Percentiles rank a stretch among this genome's conserved stretches.
Evolutionary conservation across 495 filamentous ascomycete genomes (phyloP).

Genomic region (Aspergillus sparsus): DNA sequence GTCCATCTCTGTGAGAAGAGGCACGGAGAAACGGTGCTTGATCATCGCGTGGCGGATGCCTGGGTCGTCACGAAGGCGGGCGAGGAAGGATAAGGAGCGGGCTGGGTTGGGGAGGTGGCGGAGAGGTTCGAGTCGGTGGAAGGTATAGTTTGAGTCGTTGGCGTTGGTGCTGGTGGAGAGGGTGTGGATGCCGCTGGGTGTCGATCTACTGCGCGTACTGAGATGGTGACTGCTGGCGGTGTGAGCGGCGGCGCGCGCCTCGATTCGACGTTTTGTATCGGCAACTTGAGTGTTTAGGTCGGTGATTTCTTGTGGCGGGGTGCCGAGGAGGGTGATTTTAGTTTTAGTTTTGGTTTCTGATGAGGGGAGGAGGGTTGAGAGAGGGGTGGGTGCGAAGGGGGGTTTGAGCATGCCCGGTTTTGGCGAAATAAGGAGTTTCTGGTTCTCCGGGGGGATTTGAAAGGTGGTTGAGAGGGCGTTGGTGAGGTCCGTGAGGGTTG

Average conservation of each 20-base stretch:
- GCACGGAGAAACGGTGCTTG: constrained; percentile 82
- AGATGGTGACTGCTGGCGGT: constrained; percentile 34
- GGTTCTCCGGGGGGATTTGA: constrained; percentile 65
- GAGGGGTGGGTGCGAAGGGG: constrained; percentile 53
- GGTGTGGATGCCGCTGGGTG: constrained; percentile 47
- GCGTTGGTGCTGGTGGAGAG: constrained; percentile 43
- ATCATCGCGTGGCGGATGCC: constrained; percentile 83
- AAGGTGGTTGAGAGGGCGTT: constrained; percentile 53
- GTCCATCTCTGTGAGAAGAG: constrained; percentile 92
- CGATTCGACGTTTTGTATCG: constrained; percentile 40
- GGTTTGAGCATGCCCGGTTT: constrained; percentile 67
- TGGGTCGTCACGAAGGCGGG: constrained; percentile 75
- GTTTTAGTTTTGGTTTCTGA: constrained; percentile 44
- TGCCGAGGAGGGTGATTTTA: constrained; percentile 48
- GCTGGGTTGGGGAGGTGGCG: constrained; percentile 74
- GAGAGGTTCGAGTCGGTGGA: constrained; percentile 74
- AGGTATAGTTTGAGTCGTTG: constrained; percentile 67
- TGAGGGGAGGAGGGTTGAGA: constrained; percentile 40
- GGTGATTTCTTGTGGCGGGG: constrained; percentile 35
- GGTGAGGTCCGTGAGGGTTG: constrained; percentile 72
- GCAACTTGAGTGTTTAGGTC: constrained; percentile 43
- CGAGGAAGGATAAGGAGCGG: constrained; percentile 68
- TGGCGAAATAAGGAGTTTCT: constrained; percentile 73
- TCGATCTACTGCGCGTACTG: constrained; percentile 28
- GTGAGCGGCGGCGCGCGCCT: constrained; percentile 41